These are phyloP conservation scores for Zoysia matrella DNA, from an alignment of 202 grass and related monocot genomes.

Conservation along the genomic window DNA sequence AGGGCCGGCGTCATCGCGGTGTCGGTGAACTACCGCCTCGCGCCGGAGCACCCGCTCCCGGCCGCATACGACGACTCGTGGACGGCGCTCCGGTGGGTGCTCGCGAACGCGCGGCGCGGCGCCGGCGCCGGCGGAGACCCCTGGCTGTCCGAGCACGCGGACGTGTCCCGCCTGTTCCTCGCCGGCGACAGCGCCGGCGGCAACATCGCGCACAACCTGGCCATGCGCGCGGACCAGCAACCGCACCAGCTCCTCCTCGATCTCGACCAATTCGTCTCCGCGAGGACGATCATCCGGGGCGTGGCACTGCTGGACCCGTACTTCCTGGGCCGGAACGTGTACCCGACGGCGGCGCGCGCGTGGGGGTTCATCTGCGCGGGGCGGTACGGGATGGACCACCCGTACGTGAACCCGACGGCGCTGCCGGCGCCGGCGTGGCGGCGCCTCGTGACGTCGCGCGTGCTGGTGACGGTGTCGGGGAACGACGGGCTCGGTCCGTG, in stretches of 20 bases:
- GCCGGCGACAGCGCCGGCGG: constrained; percentile 78
- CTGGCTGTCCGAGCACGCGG: constrained; percentile 61
- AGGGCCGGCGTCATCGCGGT: constrained; percentile 54
- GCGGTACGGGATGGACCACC: constrained; percentile 60
- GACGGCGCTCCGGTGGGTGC: constrained; percentile 10
- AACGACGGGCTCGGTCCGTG: constrained; percentile 55
- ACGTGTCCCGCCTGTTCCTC: constrained; percentile 62
- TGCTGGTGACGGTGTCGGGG: constrained; percentile 70
- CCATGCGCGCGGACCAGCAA: constrained; percentile 39
- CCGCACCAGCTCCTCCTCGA: not conserved
- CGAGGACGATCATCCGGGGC: constrained; percentile 44
- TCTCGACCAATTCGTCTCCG: not conserved
- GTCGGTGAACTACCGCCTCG: constrained; percentile 77
- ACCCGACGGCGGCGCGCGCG: constrained; percentile 27
- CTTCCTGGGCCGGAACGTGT: constrained; percentile 56
- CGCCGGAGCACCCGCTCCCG: constrained; percentile 43
- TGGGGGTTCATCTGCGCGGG: constrained; percentile 82
- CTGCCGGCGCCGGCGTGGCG: constrained; percentile 39
- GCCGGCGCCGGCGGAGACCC: not conserved
- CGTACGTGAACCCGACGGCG: constrained; percentile 62
- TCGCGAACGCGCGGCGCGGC: not conserved
- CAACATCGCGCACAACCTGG: constrained; percentile 85
- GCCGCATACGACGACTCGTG: too few relatives aligned
- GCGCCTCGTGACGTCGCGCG: constrained; percentile 37
- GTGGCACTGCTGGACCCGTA: constrained; percentile 71